Base-by-base conservation (phyloP, 177 flowering plant genomes). In the Vitis hybrid region DNA sequence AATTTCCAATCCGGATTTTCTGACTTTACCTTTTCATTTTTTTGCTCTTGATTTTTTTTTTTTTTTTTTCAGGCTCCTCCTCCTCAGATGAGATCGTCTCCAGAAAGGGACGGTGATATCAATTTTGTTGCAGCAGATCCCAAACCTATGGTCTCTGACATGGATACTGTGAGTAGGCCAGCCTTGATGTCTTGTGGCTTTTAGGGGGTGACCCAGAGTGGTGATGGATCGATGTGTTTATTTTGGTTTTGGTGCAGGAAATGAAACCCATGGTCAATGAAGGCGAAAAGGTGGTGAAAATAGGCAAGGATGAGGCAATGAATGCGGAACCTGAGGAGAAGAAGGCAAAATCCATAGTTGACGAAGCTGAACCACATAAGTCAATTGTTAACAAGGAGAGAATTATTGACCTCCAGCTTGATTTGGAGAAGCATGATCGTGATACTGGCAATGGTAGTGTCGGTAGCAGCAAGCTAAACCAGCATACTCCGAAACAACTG, bases 31-130 rank as follows among this genome's bases (percentile, higher is more conserved):
- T 64, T 62, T 50, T 68, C 52, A 21, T 32, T 49, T 59, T 18
- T 0, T 56, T 27, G 27, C 14, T 50, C 30, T 70, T 35, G 55
- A 18, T 21, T 21, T 21, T 21, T 21, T 40, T 19, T 64, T 64
- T 17, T 64, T 57, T 62, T 52, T 46, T 50, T 71, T 62, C 80
- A 92, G 97, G 95, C 89, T 67, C 87, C 89, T 32, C 93, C 91
- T 40, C 86, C 94, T 3, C 85, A 82, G 57, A 66, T 46, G 58
- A 88, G 82, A 83, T 82, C 91, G 6, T 92, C 97, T 30, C 93
- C 94, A 1, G 98, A 91, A 68, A 86, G 90, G 69, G 93, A 88
- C 49, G 81, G 85, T 35, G 78, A 73, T n/a, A 61, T 71, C 2
- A 82, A 80, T 78, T 81, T 76, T 72, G 76, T 69, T 60, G 73